phyloP scores from a whole-genome alignment of 495 filamentous ascomycete genomes.

The Hyaloscypha variabilis region DNA sequence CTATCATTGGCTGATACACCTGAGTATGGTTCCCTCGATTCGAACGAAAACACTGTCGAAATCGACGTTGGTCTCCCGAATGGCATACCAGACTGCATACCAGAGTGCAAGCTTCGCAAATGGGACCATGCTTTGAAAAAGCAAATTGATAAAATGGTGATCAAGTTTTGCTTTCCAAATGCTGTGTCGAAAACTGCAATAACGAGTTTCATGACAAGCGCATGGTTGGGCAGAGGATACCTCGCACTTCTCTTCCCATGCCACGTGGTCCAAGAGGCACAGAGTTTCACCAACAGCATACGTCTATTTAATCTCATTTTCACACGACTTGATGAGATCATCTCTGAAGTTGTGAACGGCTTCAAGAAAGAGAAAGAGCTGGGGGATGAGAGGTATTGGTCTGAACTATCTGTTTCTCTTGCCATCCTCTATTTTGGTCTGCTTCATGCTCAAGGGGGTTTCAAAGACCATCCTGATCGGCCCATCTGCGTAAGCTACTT shows the following conservation, averaged over 20 bases:
- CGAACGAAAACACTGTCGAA: neutral
- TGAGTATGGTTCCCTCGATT: neutral
- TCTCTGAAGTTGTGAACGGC: neutral
- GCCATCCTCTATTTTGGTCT: neutral
- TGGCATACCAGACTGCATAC: neutral
- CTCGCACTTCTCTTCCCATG: neutral
- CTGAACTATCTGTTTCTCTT: neutral
- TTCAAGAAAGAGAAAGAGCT: neutral
- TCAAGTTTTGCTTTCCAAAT: neutral
- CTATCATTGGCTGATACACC: neutral
- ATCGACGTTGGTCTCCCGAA: neutral
- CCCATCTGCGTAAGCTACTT: neutral
- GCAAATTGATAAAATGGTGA: neutral
- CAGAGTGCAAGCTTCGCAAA: neutral
- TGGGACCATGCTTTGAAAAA: neutral
- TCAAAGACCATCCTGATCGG: neutral
- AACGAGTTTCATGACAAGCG: neutral
- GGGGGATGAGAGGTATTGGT: neutral
- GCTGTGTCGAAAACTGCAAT: neutral
- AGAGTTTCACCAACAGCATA: neutral
- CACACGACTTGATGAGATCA: neutral
- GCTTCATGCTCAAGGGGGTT: neutral
- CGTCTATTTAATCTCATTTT: neutral
- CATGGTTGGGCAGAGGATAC: neutral
- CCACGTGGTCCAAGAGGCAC: neutral